Conservation (phyloP, 2,329 filamentous ascomycete genomes). For the Thermothelomyces thermophilus region DNA sequence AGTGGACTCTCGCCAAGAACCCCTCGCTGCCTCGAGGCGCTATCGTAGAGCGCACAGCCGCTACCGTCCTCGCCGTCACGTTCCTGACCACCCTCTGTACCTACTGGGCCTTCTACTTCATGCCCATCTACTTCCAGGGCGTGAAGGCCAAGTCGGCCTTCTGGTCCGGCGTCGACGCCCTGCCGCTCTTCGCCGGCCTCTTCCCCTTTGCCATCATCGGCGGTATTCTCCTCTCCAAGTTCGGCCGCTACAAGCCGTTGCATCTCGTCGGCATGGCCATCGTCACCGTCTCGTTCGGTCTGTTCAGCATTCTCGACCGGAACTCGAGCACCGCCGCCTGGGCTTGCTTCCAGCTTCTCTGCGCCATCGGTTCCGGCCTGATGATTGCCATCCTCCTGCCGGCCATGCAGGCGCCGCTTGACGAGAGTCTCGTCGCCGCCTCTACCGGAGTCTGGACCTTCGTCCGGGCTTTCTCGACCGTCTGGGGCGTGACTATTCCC, state of each 20-base stretch:
- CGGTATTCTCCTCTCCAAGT: conserved; percentile 26
- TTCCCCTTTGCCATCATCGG: conserved; percentile 25
- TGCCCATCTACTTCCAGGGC: conserved; percentile 39
- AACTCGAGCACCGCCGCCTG: conserved; percentile 33
- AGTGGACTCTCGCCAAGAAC: not conserved
- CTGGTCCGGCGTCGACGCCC: conserved; percentile 25
- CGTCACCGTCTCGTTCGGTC: not conserved
- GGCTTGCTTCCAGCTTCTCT: conserved; percentile 36
- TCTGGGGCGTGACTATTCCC: conserved; percentile 41
- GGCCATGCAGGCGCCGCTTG: conserved; percentile 34
- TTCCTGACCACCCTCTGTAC: conserved; percentile 33
- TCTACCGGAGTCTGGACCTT: conserved; percentile 38
- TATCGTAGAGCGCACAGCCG: conserved; percentile 35
- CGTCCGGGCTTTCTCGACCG: conserved; percentile 39
- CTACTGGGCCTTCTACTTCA: conserved; percentile 33
- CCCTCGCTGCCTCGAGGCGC: conserved; percentile 33
- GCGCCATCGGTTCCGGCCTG: conserved; percentile 36
- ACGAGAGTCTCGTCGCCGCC: conserved; percentile 31
- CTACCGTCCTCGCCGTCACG: conserved; percentile 27
- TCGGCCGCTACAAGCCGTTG: conserved; percentile 22
- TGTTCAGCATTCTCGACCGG: conserved; percentile 8
- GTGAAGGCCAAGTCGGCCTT: conserved; percentile 24
- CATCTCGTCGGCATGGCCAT: conserved; percentile 16
- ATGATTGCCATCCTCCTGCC: conserved; percentile 37
- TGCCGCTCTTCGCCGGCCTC: conserved; percentile 20